Evolutionary conservation across 169 alveolate species (phyloP), one percentile per base, ranked within the genome.

Genomic region (Eimeria falciformis): DNA sequence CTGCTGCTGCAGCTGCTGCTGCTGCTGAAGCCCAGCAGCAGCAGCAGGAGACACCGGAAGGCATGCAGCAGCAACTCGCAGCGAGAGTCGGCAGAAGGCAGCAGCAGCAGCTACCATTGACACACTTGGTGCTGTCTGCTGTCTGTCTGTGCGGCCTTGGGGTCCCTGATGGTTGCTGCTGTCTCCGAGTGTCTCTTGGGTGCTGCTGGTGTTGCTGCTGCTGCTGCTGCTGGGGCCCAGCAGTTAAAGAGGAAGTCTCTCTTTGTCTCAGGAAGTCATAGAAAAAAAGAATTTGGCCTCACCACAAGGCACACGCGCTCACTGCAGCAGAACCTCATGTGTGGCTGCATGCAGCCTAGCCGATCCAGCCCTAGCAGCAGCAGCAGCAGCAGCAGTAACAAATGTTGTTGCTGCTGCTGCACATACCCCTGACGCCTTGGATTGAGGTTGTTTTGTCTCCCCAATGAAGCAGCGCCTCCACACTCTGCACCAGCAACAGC

Each of bases 161-260:
- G n/a, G n/a, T n/a, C n/a, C n/a, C n/a, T n/a, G n/a, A n/a, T n/a
- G n/a, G n/a, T n/a, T n/a, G n/a, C n/a, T n/a, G n/a, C 58, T 14
- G 58, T 50, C 7, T 7, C 14, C 21, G 21, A 7, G 58, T 50
- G 58, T 14, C 21, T 50, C 21, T 50, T 50, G 21, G 58, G 7
- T 50, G 58, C 58, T 50, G 58, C 58, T 50, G 58, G 21, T 50
- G 58, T 50, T 50, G 58, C 58, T 50, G 58, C 58, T 50, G 58
- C 58, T 14, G 58, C 14, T 50, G 58, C 58, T 50, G 58, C 58
- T 14, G 58, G 7, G 7, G 58, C 14, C 14, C 58, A n/a, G n/a
- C n/a, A n/a, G n/a, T n/a, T n/a, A n/a, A n/a, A n/a, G n/a, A n/a
- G n/a, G n/a, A n/a, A n/a, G n/a, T n/a, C 14, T 50, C 21, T 50